Conservation (phyloP, 2,329 filamentous ascomycete genomes). For the Plenodomus tracheiphilus region DNA sequence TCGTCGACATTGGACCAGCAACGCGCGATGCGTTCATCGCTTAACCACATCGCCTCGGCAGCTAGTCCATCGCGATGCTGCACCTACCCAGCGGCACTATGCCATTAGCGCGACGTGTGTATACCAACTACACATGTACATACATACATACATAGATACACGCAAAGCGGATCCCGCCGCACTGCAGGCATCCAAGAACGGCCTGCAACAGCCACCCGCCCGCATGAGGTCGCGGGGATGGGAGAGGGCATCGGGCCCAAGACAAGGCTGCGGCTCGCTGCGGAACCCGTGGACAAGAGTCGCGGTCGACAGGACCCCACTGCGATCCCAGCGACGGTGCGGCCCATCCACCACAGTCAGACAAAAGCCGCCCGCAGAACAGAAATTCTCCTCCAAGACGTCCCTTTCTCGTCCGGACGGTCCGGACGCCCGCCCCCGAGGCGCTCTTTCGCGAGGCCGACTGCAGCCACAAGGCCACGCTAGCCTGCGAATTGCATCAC, state of each 20-base stretch:
- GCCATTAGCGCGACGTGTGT: too few relatives aligned
- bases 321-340: conserved; percentile 11
- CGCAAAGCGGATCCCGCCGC: too few relatives aligned
- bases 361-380: not conserved
- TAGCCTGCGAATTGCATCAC: conserved; percentile 24
- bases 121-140: too few relatives aligned
- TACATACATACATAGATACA: too few relatives aligned
- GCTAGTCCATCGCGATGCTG: conserved; percentile 8
- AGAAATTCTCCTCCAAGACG: conserved; percentile 2
- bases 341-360: conserved; percentile 4
- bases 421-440: conserved; percentile 7
- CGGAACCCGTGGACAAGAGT: too few relatives aligned
- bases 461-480: conserved; percentile 7
- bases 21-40: conserved; percentile 15
- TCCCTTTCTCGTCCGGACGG: conserved; percentile 23
- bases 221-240: too few relatives aligned
- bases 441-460: conserved; percentile 18
- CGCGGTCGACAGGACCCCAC: conserved; percentile 2
- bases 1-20: conserved; percentile 17
- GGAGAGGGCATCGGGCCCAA: too few relatives aligned
- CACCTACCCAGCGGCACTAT: conserved; percentile 3
- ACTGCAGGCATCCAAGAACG: too few relatives aligned
- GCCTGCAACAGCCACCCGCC: too few relatives aligned
- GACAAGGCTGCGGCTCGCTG: conserved; percentile 18
- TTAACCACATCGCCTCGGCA: conserved; percentile 16